Evolutionary conservation across 139 green algal species (phyloP).

Genomic region (Ettlia oleoabundans): DNA sequence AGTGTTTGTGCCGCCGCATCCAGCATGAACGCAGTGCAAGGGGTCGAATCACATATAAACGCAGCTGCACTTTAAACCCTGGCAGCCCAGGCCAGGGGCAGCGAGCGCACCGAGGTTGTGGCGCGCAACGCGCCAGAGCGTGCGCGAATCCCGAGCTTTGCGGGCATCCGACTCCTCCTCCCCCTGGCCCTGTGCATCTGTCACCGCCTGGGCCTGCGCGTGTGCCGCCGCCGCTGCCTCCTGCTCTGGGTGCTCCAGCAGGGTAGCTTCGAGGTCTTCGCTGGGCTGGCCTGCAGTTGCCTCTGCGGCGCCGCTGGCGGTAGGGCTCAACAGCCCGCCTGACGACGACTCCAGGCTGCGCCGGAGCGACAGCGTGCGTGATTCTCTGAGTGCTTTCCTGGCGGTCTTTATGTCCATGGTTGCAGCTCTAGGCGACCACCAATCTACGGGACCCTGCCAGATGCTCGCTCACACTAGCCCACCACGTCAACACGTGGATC

Average conservation of each 20-base stretch:
- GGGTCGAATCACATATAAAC: no score
- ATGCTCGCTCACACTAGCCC: no score
- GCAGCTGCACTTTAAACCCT: no score
- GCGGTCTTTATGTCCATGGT: constrained; percentile 22
- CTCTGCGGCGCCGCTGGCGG: no score
- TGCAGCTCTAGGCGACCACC: not conserved
- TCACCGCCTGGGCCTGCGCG: not conserved
- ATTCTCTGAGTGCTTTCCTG: constrained; percentile 9
- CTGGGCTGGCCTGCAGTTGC: not conserved
- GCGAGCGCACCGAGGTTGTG: constrained; percentile 17
- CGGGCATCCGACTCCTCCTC: not conserved
- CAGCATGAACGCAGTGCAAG: no score
- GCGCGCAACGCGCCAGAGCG: constrained; percentile 19
- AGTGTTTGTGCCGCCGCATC: no score
- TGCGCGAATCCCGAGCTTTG: constrained; percentile 4
- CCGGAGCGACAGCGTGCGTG: constrained; percentile 1
- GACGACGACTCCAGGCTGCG: constrained; percentile 9
- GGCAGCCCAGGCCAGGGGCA: not conserved
- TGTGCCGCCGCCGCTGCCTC: not conserved
- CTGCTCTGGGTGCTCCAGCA: not conserved
- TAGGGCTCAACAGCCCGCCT: no score
- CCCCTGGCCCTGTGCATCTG: not conserved
- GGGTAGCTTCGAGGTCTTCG: not conserved
- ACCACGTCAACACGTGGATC: no score
- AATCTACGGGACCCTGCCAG: no score